Evolutionary conservation across 2,329 filamentous ascomycete genomes (phyloP), one percentile per base, ranked within the genome.

Genomic region (Fonsecaea pedrosoi): DNA sequence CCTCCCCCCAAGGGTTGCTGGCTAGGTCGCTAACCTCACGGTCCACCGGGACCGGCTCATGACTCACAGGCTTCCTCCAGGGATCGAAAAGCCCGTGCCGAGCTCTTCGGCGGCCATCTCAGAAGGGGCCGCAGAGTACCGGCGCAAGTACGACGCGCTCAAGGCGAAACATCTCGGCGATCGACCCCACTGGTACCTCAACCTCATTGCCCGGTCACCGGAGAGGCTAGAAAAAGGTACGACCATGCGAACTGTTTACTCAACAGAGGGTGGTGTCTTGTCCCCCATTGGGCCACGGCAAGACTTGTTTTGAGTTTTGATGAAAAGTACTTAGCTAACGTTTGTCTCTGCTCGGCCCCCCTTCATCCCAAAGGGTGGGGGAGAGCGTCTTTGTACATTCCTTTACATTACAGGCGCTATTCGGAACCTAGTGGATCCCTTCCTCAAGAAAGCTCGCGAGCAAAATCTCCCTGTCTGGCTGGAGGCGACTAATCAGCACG

Each of bases 391-490:
- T 25, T 25, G 25, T 25, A 25, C 25, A 25, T 25, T 25, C 25
- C 25, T 25, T 50, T 25, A 1, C 15, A 9, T 18, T 25, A 2
- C 35, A 65, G 70, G 70, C 54, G 68, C 68, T 21, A 57, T 72
- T 37, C 60, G 70, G 15, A 62, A 53, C 25, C 30, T 72, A 10
- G 60, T 72, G n/a, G 66, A 67, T 21, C 68, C 70, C 4, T 68
- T 69, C 48, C 50, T 72, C 30, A 54, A 66, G n/a, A 67, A 59
- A 38, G 69, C 64, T 12, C 58, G 55, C 5, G 60, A 72, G 25
- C 54, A 70, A 8, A 45, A 57, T 9, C 9, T 72, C 13, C 67
- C 70, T n/a, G 65, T 68, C 13, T 73, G 70, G 70, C 59, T 73
- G n/a, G 71, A 71, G 50, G 65, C 68, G 18, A 69, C 65, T 3